Conservation (phyloP, 2,329 filamentous ascomycete genomes). For the Simplicillium aogashimaense region DNA sequence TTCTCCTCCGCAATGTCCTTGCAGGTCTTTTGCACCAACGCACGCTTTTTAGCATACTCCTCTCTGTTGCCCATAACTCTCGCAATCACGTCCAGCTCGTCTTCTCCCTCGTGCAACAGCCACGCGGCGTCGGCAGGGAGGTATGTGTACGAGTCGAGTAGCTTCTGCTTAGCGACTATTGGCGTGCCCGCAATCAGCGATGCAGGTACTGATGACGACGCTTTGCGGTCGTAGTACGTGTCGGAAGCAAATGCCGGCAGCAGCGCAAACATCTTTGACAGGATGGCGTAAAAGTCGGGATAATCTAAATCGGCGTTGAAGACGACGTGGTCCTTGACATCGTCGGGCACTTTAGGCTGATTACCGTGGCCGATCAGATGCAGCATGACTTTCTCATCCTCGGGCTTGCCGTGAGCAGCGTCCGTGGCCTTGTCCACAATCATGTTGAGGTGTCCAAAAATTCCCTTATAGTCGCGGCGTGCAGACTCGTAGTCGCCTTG, state of each 20-base stretch:
- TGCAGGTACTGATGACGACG: conserved; percentile 17
- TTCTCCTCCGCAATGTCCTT: conserved; percentile 11
- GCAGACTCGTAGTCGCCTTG: conserved; percentile 17
- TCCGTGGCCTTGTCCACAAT: conserved; percentile 11
- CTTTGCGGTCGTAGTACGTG: conserved; percentile 16
- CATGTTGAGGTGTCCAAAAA: conserved; percentile 14
- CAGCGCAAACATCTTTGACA: conserved; percentile 12
- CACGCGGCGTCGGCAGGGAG: conserved; percentile 14
- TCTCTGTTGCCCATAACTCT: conserved; percentile 13
- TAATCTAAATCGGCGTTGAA: conserved; percentile 16
- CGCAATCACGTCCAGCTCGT: conserved; percentile 16
- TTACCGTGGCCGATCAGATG: conserved; percentile 16
- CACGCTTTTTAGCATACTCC: conserved; percentile 11
- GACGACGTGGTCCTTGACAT: conserved; percentile 11
- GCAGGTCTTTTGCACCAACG: conserved; percentile 1
- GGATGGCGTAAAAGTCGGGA: conserved; percentile 15
- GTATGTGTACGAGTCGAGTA: conserved; percentile 15
- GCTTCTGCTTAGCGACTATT: conserved; percentile 13
- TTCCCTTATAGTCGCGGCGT: conserved; percentile 15
- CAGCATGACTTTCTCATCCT: conserved; percentile 11
- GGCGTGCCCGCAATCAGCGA: conserved; percentile 16
- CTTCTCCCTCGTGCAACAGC: conserved; percentile 13
- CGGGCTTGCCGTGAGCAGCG: conserved; percentile 1
- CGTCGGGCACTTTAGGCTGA: conserved; percentile 12
- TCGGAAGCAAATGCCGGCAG: conserved; percentile 16